These are phyloP conservation scores for Pilobolus umbonatus DNA, from an alignment of 192 early-diverging fungal species.

Conservation along the genomic window DNA sequence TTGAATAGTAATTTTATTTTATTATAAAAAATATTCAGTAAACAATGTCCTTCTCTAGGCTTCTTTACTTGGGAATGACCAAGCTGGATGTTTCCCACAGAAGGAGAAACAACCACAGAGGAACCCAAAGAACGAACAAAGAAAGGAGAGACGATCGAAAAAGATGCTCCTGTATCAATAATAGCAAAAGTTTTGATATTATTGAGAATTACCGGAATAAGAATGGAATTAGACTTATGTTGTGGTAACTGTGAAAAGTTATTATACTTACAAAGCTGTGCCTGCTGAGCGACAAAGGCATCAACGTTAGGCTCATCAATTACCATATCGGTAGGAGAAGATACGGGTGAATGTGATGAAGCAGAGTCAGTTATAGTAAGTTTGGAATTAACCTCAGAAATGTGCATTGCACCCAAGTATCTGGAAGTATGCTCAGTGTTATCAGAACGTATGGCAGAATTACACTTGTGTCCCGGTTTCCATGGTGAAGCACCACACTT, in stretches of 20 bases:
- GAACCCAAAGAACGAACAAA: background rate
- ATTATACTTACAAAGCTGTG: background rate
- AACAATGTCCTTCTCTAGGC: background rate
- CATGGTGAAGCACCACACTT: no score
- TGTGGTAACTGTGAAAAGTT: background rate
- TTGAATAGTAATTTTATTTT: background rate
- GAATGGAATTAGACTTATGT: background rate
- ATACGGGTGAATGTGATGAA: background rate
- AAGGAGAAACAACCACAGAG: background rate
- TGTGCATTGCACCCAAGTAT: no score
- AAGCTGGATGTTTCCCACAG: background rate
- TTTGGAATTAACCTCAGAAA: no score
- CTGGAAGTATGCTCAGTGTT: no score
- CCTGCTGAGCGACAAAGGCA: background rate
- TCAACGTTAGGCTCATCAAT: background rate
- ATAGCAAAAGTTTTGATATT: background rate
- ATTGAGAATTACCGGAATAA: background rate
- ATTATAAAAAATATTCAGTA: background rate
- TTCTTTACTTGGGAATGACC: background rate
- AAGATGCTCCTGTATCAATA: background rate
- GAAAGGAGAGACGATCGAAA: background rate
- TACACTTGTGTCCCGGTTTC: no score
- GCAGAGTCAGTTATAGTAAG: no score
- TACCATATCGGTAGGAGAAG: background rate
- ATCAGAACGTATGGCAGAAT: no score